Base-by-base conservation (phyloP, 805 yeast genomes). In the Candida coleopterorum region DNA sequence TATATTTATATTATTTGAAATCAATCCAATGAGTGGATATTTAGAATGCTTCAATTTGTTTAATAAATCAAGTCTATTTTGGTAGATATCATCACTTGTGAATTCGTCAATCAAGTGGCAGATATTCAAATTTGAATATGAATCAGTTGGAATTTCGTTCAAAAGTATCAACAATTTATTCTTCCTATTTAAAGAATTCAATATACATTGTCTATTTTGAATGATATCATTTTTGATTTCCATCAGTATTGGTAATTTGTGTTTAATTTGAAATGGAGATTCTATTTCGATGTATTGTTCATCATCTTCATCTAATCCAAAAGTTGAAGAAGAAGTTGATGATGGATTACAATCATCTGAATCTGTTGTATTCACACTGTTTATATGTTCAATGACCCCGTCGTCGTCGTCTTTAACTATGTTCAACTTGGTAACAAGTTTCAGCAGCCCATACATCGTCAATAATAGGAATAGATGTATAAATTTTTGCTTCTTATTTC, bases 1-100 rank as follows among this genome's bases (percentile, higher is more conserved):
- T 1, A 77, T 77, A 2, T 75, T 62, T 25, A 74, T 58, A 2
- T 75, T 70, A 48, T 72, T 77, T 16, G 68, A 55, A 34, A 68
- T 49, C 38, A 65, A 68, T 9, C 72, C 72, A 2, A 68, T 70
- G 14, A 74, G 45, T 2, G 78, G 75, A 24, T 16, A 15, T 9
- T n/a, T n/a, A n/a, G n/a, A n/a, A n/a, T n/a, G n/a, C n/a, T n/a
- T n/a, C n/a, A n/a, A n/a, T n/a, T n/a, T n/a, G n/a, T n/a, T n/a
- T n/a, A n/a, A n/a, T n/a, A n/a, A n/a, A n/a, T n/a, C n/a, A n/a
- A n/a, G n/a, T n/a, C n/a, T n/a, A n/a, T n/a, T n/a, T n/a, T n/a
- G n/a, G n/a, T n/a, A n/a, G n/a, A n/a, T n/a, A n/a, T n/a, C n/a
- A n/a, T n/a, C n/a, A n/a, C n/a, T n/a, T n/a, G n/a, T n/a, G n/a